Percentiles rank a stretch among this genome's conserved stretches.
These are phyloP conservation scores for Talaromyces sp. DNA, from an alignment of 2,329 filamentous ascomycete genomes.

Conservation along the genomic window DNA sequence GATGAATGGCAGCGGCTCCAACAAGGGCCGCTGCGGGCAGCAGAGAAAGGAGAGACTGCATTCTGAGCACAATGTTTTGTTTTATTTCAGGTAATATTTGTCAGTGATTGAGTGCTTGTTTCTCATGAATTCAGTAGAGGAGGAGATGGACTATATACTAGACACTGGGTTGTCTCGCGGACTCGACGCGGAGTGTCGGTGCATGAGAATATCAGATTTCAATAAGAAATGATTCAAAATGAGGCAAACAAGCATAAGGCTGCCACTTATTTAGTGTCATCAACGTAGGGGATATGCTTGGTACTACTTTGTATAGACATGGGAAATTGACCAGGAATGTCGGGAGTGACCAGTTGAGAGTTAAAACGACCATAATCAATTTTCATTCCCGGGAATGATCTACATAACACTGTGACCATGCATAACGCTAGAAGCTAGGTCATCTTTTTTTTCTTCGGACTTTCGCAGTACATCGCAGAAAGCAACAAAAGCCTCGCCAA, in stretches of 20 bases:
- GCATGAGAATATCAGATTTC: background rate
- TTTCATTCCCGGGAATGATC: background rate
- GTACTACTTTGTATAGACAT: background rate
- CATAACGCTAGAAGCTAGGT: background rate
- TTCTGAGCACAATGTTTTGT: constrained; percentile 9
- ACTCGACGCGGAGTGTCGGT: background rate
- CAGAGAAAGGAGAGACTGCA: constrained; percentile 17
- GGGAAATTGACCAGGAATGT: background rate
- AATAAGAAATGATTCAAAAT: background rate
- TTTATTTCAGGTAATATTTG: background rate
- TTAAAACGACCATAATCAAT: background rate
- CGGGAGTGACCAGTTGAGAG: background rate
- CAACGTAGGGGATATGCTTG: background rate
- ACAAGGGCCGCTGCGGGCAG: constrained; percentile 16
- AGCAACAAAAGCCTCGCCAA: background rate
- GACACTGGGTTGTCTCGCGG: background rate
- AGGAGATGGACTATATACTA: background rate
- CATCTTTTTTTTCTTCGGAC: background rate
- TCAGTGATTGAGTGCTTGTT: background rate
- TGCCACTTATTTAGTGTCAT: background rate
- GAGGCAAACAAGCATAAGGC: background rate
- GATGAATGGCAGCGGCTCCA: constrained; percentile 17
- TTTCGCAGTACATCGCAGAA: background rate
- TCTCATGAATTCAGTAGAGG: background rate
- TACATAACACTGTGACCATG: background rate